These are phyloP conservation scores for Fusarium drepaniforme DNA, from an alignment of 2,329 filamentous ascomycete genomes.

Conservation along the genomic window DNA sequence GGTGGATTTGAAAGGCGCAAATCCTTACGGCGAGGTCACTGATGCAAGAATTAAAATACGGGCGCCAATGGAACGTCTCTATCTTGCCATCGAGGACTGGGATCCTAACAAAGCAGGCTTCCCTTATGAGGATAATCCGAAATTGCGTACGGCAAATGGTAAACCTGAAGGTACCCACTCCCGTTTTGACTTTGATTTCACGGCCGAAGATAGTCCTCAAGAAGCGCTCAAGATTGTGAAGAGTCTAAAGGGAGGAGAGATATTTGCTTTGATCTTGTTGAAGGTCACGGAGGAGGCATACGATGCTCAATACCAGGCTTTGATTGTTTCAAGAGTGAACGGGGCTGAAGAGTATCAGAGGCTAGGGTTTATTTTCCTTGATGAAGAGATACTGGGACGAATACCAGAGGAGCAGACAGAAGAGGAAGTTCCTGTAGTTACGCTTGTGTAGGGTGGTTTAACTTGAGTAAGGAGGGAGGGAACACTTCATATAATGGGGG, in stretches of 20 bases:
- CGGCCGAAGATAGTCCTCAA: neutral
- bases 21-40: neutral
- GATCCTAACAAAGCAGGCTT: neutral
- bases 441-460: neutral
- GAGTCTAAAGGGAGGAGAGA: neutral
- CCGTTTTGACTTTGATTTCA: conserved; percentile 1
- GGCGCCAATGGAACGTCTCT: neutral
- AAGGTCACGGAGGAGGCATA: neutral
- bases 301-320: fast-evolving
- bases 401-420: neutral
- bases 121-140: neutral
- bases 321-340: neutral
- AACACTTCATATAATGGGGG: neutral
- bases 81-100: neutral
- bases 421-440: neutral
- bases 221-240: neutral
- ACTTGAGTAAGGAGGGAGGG: neutral
- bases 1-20: neutral
- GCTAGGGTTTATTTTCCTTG: neutral
- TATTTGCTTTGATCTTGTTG: conserved; percentile 1
- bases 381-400: neutral
- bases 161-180: neutral
- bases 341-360: neutral
- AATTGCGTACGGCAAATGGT: neutral
- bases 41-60: neutral